These are phyloP conservation scores for Themeda triandra DNA, from an alignment of 176 grass and related monocot genomes.

Conservation along the genomic window DNA sequence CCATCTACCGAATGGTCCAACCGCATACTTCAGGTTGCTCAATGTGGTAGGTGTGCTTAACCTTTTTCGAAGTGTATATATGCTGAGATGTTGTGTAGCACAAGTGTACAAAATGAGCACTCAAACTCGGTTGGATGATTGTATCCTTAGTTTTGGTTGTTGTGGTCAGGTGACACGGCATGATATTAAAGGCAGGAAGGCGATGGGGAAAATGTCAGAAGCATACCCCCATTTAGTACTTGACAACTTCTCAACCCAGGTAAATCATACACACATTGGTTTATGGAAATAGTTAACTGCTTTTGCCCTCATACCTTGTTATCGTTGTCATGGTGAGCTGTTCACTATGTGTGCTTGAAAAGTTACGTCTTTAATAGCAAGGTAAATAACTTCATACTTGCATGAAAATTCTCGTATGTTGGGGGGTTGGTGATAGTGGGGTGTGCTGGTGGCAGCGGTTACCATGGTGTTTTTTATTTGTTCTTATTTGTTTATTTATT, in stretches of 20 bases:
- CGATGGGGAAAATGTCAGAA: constrained; percentile 86
- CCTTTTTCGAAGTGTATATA: not conserved
- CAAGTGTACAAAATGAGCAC: not conserved
- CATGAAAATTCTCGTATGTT: not conserved
- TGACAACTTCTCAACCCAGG: constrained; percentile 77
- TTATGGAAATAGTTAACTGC: not conserved
- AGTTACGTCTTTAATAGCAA: not conserved
- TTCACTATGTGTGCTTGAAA: not conserved
- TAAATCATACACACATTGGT: constrained; percentile 22
- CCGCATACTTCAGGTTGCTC: constrained; percentile 82
- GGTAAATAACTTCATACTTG: not conserved
- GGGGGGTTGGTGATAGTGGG: not conserved
- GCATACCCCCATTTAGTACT: constrained; percentile 91
- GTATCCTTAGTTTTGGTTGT: constrained; percentile 18
- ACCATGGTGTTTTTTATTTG: not conserved
- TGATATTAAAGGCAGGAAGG: constrained; percentile 88
- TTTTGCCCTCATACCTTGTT: not conserved
- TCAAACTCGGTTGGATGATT: not conserved
- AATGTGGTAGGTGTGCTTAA: constrained; percentile 72
- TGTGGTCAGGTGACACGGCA: constrained; percentile 69
- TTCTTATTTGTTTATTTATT: not conserved
- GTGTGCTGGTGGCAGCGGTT: not conserved
- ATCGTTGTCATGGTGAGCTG: not conserved
- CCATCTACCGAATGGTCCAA: constrained; percentile 83
- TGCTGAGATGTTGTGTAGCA: not conserved